Base-by-base conservation (phyloP, 139 green algal species). In the Chlamydomonas urium region DNA sequence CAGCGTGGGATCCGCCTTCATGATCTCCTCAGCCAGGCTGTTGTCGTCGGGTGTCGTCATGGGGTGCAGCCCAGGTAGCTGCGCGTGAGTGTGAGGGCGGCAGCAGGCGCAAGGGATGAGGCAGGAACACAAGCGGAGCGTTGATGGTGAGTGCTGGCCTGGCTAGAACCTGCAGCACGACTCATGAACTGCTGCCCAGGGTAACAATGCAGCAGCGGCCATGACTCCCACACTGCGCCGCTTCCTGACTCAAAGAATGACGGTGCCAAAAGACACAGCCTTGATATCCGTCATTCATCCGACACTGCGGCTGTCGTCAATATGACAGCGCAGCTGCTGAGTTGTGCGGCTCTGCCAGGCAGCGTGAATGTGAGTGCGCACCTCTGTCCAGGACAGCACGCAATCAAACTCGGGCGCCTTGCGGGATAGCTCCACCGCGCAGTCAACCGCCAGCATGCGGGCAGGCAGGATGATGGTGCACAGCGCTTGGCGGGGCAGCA, bases 41-140 rank as follows among this genome's bases (percentile, higher is more conserved):
- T 81, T 86, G 69, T 96, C 89, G 37, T 91, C 87, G 24, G 87
- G 79, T 2, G 79, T 89, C 36, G 87, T 77, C 48, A 85, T 86
- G 0, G 87, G 85, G 57, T 95, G 86, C 62, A 90, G 71, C 1
- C 83, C 89, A 0, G 85, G 73, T 42, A 90, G 67, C 59, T 67
- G 29, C 33, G 38, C 14, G 42, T 50, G 10, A 24, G 8, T 50
- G 14, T 50, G 42, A 50, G 10, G 14, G 8, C 14, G 42, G 14
- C 14, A 14, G 14, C 10, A 50, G 8, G 42, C 42, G 8, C 42
- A 50, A 50, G 10, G 14, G n/a, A 50, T 50, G 14, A 14, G 10
- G 14, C 42, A 50, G 42, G 42, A 50, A 50, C 42, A 50, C 42
- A 50, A 50, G 8, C 10, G 10, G 42, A 14, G 42, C 42, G 8